Percentiles rank a stretch among this genome's conserved stretches.
phyloP scores from a whole-genome alignment of 768 basidiomycete species.

The Leccinum aurantiacum region DNA sequence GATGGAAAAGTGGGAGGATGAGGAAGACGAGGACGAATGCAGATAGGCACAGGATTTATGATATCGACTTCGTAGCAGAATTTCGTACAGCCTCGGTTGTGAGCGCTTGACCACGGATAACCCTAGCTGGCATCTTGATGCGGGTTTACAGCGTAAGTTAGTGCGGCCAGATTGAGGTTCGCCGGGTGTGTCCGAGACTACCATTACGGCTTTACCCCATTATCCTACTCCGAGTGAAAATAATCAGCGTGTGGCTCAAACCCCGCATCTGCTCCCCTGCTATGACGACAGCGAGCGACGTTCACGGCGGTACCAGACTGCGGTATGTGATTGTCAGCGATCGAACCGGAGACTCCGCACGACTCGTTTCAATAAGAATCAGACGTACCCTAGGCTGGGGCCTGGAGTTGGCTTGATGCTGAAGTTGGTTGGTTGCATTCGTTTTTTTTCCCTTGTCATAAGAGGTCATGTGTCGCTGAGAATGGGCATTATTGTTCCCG shows the following conservation, averaged over 20 bases:
- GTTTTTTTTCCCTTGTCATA: neutral
- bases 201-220: too few relatives aligned
- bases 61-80: neutral
- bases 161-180: too few relatives aligned
- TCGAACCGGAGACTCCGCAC: neutral
- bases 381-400: neutral
- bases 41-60: neutral
- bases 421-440: neutral
- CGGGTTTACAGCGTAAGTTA: neutral
- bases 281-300: neutral
- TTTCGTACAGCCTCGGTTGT: conserved; percentile 3
- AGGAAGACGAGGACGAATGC: neutral
- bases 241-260: neutral
- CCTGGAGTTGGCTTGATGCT: neutral
- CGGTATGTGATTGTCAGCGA: neutral
- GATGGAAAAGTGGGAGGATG: neutral
- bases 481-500: too few relatives aligned
- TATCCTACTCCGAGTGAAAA: neutral
- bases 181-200: too few relatives aligned
- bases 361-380: neutral
- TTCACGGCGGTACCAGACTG: neutral
- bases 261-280: neutral
- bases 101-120: neutral
- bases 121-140: conserved; percentile 7
- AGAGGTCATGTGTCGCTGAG: neutral